phyloP scores from a whole-genome alignment of 1,284 basidiomycete genomes.

The Irpex sp. region DNA sequence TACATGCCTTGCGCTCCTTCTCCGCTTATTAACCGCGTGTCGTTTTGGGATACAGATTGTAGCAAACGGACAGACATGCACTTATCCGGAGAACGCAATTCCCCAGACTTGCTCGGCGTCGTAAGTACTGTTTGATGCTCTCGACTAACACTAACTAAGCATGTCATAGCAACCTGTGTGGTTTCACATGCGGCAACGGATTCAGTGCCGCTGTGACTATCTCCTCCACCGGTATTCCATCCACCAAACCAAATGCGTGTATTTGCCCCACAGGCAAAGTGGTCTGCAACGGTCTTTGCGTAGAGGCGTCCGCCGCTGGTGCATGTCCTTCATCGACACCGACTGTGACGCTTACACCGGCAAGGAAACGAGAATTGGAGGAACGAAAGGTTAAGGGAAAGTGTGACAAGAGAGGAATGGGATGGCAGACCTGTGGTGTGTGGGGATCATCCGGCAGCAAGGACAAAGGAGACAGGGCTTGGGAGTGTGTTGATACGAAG shows the following conservation, averaged over 20 bases:
- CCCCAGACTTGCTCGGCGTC: no score
- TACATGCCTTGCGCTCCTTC: no score
- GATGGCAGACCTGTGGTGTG: slow-evolving; percentile 39
- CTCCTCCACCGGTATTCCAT: slow-evolving; percentile 13
- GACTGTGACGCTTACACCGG: slow-evolving; percentile 17
- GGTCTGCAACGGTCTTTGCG: slow-evolving; percentile 47
- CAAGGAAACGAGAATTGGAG: no score
- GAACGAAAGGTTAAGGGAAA: no score
- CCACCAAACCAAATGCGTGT: slow-evolving; percentile 31
- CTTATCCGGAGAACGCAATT: no score
- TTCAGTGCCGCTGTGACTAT: slow-evolving; percentile 15
- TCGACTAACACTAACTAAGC: background rate
- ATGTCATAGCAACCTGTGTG: slow-evolving; percentile 33
- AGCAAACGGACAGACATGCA: no score
- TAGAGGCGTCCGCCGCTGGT: slow-evolving; percentile 17
- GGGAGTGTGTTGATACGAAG: slow-evolving; percentile 46
- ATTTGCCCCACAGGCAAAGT: slow-evolving; percentile 36
- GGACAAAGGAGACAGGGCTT: slow-evolving; percentile 27
- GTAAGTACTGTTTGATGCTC: no score
- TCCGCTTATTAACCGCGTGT: no score
- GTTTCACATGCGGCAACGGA: slow-evolving; percentile 43
- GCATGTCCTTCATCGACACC: slow-evolving; percentile 8
- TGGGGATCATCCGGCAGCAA: slow-evolving; percentile 18
- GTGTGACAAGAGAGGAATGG: slow-evolving; percentile 10
- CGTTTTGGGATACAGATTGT: no score